Percentiles rank a stretch among this genome's conserved stretches.
These are phyloP conservation scores for Boletus mariae DNA, from an alignment of 1,284 basidiomycete genomes.

Conservation along the genomic window DNA sequence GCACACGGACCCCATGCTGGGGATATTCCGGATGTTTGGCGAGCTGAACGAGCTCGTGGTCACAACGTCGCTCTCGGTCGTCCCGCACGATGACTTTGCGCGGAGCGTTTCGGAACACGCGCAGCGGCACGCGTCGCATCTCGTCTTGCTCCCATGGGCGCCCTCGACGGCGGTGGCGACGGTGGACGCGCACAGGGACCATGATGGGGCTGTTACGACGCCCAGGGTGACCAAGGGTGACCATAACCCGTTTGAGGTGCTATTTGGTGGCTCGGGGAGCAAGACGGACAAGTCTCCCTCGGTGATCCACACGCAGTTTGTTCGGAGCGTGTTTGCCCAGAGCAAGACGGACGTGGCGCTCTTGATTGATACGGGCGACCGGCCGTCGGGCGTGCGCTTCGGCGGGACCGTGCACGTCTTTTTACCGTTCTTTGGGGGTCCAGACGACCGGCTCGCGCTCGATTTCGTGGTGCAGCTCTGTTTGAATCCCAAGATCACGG, in stretches of 20 bases:
- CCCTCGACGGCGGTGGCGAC: slow-evolving; percentile 20
- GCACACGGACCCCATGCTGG: slow-evolving; percentile 75
- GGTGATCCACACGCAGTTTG: slow-evolving; percentile 70
- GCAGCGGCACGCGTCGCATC: slow-evolving; percentile 55
- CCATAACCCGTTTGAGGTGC: slow-evolving; percentile 56
- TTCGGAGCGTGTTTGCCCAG: slow-evolving; percentile 79
- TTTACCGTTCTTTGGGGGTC: slow-evolving; percentile 91
- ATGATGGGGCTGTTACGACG: neutral
- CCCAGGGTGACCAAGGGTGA: slow-evolving; percentile 10
- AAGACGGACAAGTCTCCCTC: slow-evolving; percentile 35
- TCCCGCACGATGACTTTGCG: slow-evolving; percentile 68
- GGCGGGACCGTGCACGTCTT: slow-evolving; percentile 62
- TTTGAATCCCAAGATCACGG: slow-evolving; percentile 59
- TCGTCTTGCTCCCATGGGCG: slow-evolving; percentile 84
- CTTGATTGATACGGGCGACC: slow-evolving; percentile 66
- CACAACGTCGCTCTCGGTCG: slow-evolving; percentile 63
- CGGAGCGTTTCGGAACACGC: slow-evolving; percentile 70
- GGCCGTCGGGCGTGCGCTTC: slow-evolving; percentile 14
- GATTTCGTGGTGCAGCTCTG: slow-evolving; percentile 82
- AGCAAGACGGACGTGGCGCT: slow-evolving; percentile 74
- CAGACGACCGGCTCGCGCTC: slow-evolving; percentile 88
- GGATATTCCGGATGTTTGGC: slow-evolving; percentile 83
- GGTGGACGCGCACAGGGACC: slow-evolving; percentile 4
- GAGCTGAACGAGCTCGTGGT: slow-evolving; percentile 71
- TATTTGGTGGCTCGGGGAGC: slow-evolving; percentile 43